Conservation (phyloP, 495 filamentous ascomycete genomes). For the Xylaria bambusicola region DNA sequence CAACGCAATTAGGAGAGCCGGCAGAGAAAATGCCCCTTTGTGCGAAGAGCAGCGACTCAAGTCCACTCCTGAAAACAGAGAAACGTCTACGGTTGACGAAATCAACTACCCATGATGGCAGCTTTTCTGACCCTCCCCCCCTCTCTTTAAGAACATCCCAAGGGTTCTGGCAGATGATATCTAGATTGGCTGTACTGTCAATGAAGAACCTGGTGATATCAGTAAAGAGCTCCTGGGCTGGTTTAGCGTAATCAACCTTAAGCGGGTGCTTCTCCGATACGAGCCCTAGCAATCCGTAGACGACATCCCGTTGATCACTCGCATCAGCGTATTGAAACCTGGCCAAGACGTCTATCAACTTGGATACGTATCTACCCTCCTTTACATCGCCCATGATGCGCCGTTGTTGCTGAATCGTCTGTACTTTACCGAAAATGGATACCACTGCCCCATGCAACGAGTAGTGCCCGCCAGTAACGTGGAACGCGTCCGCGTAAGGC, state of each 20-base stretch:
- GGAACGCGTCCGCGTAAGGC: slow-evolving; percentile 18
- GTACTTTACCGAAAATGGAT: background rate
- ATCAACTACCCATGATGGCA: slow-evolving; percentile 6
- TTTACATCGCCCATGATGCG: slow-evolving; percentile 7
- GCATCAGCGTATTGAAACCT: slow-evolving; percentile 12
- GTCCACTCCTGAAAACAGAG: slow-evolving; percentile 3
- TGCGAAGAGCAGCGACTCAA: slow-evolving; percentile 14
- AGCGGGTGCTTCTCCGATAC: background rate
- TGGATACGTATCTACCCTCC: slow-evolving; percentile 10
- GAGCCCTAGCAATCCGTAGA: slow-evolving; percentile 9
- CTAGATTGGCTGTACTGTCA: slow-evolving; percentile 10
- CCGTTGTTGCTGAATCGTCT: slow-evolving; percentile 19
- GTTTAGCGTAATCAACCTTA: slow-evolving; percentile 18
- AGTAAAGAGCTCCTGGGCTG: background rate
- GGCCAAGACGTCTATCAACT: slow-evolving; percentile 22
- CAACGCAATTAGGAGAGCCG: slow-evolving; percentile 2
- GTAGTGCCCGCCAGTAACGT: slow-evolving; percentile 8
- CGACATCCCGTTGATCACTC: slow-evolving; percentile 15
- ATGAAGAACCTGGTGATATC: slow-evolving; percentile 20
- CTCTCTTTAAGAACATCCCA: background rate
- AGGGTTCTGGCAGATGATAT: slow-evolving; percentile 25
- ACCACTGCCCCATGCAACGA: background rate
- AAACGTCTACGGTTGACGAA: background rate
- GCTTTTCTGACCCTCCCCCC: background rate
- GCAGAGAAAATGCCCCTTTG: slow-evolving; percentile 18